Evolutionary conservation across 768 basidiomycete genomes (phyloP).

Genomic region (Amanita fuliginea): DNA sequence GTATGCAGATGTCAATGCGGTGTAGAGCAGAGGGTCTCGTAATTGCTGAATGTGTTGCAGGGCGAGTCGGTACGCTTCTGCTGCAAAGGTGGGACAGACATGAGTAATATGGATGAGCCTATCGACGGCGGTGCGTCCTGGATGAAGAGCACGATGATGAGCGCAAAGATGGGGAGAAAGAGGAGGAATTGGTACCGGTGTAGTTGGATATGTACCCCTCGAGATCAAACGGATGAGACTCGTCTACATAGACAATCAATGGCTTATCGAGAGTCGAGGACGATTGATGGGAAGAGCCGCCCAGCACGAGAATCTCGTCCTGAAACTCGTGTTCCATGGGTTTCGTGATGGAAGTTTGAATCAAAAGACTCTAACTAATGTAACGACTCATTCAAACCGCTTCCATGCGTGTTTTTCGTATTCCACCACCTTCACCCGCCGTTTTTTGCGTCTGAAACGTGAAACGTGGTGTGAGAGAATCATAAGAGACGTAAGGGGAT

Average conservation of each 20-base stretch:
- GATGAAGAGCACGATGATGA: not conserved
- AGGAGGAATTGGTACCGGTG: conserved; percentile 35
- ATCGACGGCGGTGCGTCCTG: conserved; percentile 70
- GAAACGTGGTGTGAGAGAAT: not conserved
- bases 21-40: conserved; percentile 56
- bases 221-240: conserved; percentile 80
- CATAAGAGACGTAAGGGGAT: not conserved
- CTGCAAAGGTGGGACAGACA: conserved; percentile 56
- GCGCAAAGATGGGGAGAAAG: not conserved
- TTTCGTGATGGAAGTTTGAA: not conserved
- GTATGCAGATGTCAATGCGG: conserved; percentile 40
- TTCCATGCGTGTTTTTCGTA: conserved; percentile 80
- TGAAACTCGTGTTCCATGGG: conserved; percentile 6
- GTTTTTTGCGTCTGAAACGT: conserved; percentile 36
- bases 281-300: conserved; percentile 9
- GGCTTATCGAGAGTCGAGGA: conserved; percentile 13
- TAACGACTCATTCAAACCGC: conserved; percentile 38
- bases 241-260: conserved; percentile 46
- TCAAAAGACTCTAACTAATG: not conserved
- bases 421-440: conserved; percentile 41
- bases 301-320: conserved; percentile 3
- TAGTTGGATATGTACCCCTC: conserved; percentile 72
- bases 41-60: conserved; percentile 53
- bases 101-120: conserved; percentile 60
- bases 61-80: conserved; percentile 61